phyloP scores from a whole-genome alignment of 1,284 basidiomycete genomes.

The Paramarasmius palmivorus region DNA sequence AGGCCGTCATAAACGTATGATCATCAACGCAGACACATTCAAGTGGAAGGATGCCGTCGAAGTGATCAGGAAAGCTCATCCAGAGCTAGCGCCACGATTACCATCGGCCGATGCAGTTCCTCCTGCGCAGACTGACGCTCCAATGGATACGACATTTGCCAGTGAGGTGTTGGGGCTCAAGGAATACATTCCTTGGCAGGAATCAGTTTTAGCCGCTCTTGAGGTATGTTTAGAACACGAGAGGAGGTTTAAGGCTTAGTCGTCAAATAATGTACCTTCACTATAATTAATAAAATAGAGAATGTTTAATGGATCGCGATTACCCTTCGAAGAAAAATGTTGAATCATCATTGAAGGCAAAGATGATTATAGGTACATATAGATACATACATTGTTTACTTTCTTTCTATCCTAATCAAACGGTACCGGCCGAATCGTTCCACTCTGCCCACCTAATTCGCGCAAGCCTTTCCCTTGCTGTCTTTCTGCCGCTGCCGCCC shows the following conservation, averaged over 20 bases:
- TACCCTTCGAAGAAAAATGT: no score
- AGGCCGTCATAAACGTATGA: conserved; percentile 10
- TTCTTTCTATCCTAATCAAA: no score
- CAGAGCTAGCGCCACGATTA: conserved; percentile 9
- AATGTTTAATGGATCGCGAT: no score
- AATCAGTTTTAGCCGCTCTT: conserved; percentile 7
- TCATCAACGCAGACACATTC: conserved; percentile 1
- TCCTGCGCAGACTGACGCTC: conserved; percentile 6
- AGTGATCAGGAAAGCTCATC: conserved; percentile 4
- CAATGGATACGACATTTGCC: conserved; percentile 10
- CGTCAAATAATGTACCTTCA: no score
- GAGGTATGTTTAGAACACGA: conserved; percentile 10
- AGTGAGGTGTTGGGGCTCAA: conserved; percentile 10
- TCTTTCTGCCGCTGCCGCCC: conserved; percentile 59
- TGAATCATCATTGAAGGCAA: no score
- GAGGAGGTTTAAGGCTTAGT: neutral
- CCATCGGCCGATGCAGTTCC: conserved; percentile 4
- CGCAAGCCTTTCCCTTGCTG: conserved; percentile 37
- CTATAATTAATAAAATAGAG: no score
- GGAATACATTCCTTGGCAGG: conserved; percentile 9
- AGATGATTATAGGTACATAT: no score
- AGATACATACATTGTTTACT: no score
- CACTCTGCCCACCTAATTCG: conserved; percentile 56
- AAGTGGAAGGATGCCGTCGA: conserved; percentile 5
- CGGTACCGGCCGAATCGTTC: conserved; percentile 71